Base-by-base conservation (phyloP, 1,284 basidiomycete genomes). In the Rhodotorula sp. region DNA sequence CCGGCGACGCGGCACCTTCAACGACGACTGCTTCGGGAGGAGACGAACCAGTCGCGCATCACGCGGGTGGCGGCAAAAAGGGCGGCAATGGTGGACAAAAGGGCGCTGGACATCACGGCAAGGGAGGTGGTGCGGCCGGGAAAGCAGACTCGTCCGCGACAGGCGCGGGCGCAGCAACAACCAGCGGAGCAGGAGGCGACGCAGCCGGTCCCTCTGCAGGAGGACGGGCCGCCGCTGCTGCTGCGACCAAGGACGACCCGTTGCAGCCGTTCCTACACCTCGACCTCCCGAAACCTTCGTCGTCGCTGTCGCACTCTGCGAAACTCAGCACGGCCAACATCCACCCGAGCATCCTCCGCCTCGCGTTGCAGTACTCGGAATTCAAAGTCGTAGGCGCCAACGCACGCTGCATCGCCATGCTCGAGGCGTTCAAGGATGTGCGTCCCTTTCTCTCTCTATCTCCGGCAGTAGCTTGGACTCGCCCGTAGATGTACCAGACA, bases 331-430 rank as follows among this genome's bases (percentile, higher is more conserved):
- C 91, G 78, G 89, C 89, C 65, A 88, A 91, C 76, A 89, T 95
- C 75, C 88, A 96, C 82, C 91, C 90, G 76, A 85, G 87, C 37
- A 87, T 93, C 78, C 81, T 90, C 72, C 84, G 88, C 64, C 86
- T 94, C 33, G 91, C 89, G 24, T 82, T 93, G 30, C 87, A 91
- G 73, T 93, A 92, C 80, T 87, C 89, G 10, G 88, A 90, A 75
- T 93, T 93, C 83, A 89, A 88, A 79, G 90, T 94, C 75, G 88
- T 87, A 56, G 91, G 91, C 26, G 89, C 91, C 26, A 94, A 94
- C 81, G 92, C 92, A 18, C 84, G 91, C 68, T 92, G 91, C 80
- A 91, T 94, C 64, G 90, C 91, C n/a, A 91, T 90, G 66, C 81
- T 94, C 70, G 87, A 86, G 51, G 88, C 89, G 6, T 91, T 94